Evolutionary conservation across 805 yeast genomes (phyloP), one percentile per base, ranked within the genome.

Genomic region (Metschnikowia matae): DNA sequence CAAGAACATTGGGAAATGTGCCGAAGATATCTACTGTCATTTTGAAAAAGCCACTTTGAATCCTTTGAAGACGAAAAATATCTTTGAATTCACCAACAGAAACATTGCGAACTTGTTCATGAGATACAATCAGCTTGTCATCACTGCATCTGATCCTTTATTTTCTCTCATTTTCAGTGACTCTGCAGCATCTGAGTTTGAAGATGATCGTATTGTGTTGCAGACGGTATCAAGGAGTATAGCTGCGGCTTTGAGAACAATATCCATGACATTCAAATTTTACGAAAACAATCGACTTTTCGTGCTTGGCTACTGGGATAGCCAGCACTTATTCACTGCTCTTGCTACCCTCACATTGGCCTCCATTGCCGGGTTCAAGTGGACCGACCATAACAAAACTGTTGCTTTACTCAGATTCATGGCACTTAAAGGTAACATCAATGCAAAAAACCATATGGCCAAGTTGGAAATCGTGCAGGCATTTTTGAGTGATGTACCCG

Each of bases 231-330:
- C 66, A 18, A 63, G 61, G 45, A 64, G 70, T 8, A 53, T 69
- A 3, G 53, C 57, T 18, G 63, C 69, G 0, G 65, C 75, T 3
- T 56, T 65, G 47, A 47, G 67, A 17, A 64, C 68, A 2, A 61
- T 72, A 18, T 66, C 68, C 46, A 60, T 71, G 4, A 43, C 68
- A 4, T 40, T 61, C 32, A 62, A 67, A 46, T 57, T 72, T 39
- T 66, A 62, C 39, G 62, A 62, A 33, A 52, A 60, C 46, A 52
- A 63, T n/a, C 58, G 65, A 40, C 51, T 70, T 13, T 71, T 71
- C 48, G 54, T 61, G 18, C 54, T 67, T 15, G 77, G 76, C 2
- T 70, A 64, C 49, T 71, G 74, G 73, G 77, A 73, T 50, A 57
- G 69, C 42, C 73, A 69, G 52, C 71, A 72, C 56, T 54, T 71